These are phyloP conservation scores for Calonectria ilicicola DNA, from an alignment of 2,329 filamentous ascomycete genomes.

Conservation along the genomic window DNA sequence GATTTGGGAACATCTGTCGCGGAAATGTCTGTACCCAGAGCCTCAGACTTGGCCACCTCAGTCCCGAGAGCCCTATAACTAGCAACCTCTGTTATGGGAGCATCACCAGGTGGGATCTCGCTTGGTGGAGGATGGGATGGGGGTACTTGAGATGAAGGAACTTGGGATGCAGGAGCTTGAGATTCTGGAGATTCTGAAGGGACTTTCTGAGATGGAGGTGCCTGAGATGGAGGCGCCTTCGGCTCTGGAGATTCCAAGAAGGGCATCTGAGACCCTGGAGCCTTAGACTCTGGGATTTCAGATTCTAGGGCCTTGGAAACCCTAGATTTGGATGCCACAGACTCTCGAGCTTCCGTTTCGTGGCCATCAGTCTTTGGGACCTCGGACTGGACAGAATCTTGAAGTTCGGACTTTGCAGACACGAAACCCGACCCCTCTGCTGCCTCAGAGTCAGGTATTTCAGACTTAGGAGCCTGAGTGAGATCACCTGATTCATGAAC, in stretches of 20 bases:
- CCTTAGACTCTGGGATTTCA: background rate
- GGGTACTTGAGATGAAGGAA: background rate
- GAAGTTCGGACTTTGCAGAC: slow-evolving; percentile 24
- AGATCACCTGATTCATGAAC: background rate
- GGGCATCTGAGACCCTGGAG: slow-evolving; percentile 6
- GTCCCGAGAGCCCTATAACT: slow-evolving; percentile 15
- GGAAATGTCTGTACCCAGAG: background rate
- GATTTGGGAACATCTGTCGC: slow-evolving; percentile 13
- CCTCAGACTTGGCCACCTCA: slow-evolving; percentile 26
- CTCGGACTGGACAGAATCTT: background rate
- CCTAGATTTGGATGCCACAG: slow-evolving; percentile 9
- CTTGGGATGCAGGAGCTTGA: slow-evolving; percentile 41
- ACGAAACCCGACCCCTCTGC: slow-evolving; percentile 43
- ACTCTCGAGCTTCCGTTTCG: background rate
- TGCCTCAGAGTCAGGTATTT: slow-evolving; percentile 9
- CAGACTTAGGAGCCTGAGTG: slow-evolving; percentile 38
- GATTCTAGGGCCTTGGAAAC: slow-evolving; percentile 15
- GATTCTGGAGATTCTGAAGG: background rate
- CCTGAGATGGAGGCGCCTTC: slow-evolving; percentile 9
- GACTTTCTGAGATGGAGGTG: too few relatives aligned
- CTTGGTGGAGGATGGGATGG: background rate
- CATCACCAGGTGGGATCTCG: slow-evolving; percentile 10
- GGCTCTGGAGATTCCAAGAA: background rate
- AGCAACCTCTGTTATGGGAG: background rate
- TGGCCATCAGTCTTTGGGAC: background rate